Evolutionary conservation across 2,329 filamentous ascomycete genomes (phyloP).

Genomic region (Cordyceps cateniannulata): DNA sequence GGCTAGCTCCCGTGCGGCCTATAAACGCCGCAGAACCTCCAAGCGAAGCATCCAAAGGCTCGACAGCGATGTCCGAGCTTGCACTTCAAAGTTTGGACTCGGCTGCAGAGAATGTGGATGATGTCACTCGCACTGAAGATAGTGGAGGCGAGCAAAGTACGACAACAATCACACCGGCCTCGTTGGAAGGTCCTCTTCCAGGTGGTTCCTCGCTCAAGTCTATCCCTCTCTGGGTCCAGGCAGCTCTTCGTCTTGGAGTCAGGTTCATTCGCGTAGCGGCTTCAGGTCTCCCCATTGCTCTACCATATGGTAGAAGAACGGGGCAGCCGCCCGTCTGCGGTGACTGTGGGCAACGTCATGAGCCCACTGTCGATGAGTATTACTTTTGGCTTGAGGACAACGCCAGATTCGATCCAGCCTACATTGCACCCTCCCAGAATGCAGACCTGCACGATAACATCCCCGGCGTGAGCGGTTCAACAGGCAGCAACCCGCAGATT

Average conservation of each 20-base stretch:
- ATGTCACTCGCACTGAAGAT: not conserved
- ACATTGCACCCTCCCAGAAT: not conserved
- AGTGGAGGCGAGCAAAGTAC: not conserved
- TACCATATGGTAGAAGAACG: not conserved
- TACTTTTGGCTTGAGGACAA: conserved; percentile 11
- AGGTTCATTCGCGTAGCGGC: conserved; percentile 9
- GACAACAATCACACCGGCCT: not conserved
- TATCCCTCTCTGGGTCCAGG: conserved; percentile 9
- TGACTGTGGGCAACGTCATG: not conserved
- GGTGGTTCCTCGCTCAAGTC: not conserved
- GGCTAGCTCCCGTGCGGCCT: conserved; percentile 1
- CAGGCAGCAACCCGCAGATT: not conserved
- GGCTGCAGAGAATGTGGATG: not conserved
- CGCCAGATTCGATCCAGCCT: not conserved
- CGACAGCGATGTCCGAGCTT: not conserved
- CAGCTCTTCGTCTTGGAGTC: conserved; percentile 4
- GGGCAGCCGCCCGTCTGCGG: not conserved
- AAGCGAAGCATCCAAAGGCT: no score
- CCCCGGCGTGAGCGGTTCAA: not conserved
- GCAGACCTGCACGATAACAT: conserved; percentile 3
- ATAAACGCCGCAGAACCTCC: not conserved
- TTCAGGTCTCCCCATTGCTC: not conserved
- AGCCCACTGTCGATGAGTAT: conserved; percentile 7
- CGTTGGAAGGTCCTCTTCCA: not conserved
- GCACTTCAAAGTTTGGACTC: no score